Evolutionary conservation across 2,329 filamentous ascomycete species (phyloP).

Genomic region (Fusarium tuaranense): DNA sequence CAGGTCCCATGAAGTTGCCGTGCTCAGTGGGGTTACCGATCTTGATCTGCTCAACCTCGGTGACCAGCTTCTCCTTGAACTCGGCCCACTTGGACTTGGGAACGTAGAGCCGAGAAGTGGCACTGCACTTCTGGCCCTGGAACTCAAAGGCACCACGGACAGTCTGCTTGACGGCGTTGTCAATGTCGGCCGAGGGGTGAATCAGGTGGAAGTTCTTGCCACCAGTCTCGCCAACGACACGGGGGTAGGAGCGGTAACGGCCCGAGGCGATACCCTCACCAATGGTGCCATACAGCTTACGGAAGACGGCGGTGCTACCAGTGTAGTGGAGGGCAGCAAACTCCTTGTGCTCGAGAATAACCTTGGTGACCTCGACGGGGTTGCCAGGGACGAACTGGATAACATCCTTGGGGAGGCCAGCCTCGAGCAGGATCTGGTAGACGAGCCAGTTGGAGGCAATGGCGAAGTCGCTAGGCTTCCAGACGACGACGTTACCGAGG

Average conservation of each 20-base stretch:
- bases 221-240: constrained; percentile 90
- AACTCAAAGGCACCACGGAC: constrained; percentile 91
- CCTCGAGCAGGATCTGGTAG: constrained; percentile 91
- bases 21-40: constrained; percentile 77
- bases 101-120: constrained; percentile 83
- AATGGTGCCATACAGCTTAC: constrained; percentile 87
- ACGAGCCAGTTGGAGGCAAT: constrained; percentile 93
- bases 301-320: constrained; percentile 92
- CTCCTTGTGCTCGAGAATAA: constrained; percentile 79
- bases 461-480: constrained; percentile 94
- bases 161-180: constrained; percentile 84
- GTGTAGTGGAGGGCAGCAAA: constrained; percentile 97
- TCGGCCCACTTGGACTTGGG: constrained; percentile 79
- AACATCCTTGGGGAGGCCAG: constrained; percentile 87
- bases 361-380: constrained; percentile 84
- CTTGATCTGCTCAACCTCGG: constrained; percentile 77
- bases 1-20: constrained; percentile 85
- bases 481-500: constrained; percentile 94
- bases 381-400: constrained; percentile 95
- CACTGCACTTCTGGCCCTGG: constrained; percentile 92
- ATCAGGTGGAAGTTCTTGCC: constrained; percentile 95
- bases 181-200: constrained; percentile 80
- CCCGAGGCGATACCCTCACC: constrained; percentile 83
- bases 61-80: constrained; percentile 74
- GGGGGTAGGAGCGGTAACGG: constrained; percentile 86